Percentiles rank a stretch among this genome's conserved stretches.
phyloP scores from a whole-genome alignment of 345 rosid species.

The Eutrema japonicum region DNA sequence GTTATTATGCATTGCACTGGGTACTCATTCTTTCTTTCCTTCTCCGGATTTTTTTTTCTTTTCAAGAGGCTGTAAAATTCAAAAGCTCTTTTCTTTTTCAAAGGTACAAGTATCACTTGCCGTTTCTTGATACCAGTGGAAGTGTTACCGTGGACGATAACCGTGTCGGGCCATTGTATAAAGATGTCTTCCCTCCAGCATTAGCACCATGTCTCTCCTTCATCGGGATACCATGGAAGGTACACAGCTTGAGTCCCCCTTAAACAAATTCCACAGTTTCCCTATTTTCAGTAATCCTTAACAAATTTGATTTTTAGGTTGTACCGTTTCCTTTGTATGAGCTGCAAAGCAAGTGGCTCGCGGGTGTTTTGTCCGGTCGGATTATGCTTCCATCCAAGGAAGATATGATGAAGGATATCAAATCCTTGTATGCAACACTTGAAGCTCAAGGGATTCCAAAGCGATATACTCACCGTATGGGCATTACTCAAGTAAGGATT shows the following conservation, averaged over 20 bases:
- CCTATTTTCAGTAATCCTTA: not conserved
- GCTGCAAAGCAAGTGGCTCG: conserved; percentile 90
- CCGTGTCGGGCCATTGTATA: conserved; percentile 77
- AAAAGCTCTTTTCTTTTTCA: not conserved
- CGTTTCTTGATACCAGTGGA: conserved; percentile 83
- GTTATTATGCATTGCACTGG: conserved; percentile 85
- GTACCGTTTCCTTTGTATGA: conserved; percentile 68
- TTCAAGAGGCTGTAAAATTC: not conserved
- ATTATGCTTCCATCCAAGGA: conserved; percentile 61
- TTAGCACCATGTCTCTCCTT: conserved; percentile 84
- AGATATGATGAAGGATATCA: conserved; percentile 68
- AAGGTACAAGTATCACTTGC: conserved; percentile 89
- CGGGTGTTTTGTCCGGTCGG: conserved; percentile 76
- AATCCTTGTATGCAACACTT: conserved; percentile 55
- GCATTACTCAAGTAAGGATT: conserved; percentile 52
- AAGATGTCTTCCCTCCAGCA: conserved; percentile 74
- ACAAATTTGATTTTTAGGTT: conserved; percentile 45
- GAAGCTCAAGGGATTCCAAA: conserved; percentile 66
- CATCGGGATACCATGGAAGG: conserved; percentile 82
- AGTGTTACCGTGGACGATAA: conserved; percentile 73
- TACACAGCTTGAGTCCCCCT: conserved; percentile 23
- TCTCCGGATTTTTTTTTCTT: not conserved
- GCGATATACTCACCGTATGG: conserved; percentile 61
- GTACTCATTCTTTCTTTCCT: conserved; percentile 42
- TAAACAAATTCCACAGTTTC: not conserved